Percentiles rank a stretch among this genome's conserved stretches.
These are phyloP conservation scores for Yueomyces sp. DNA, from an alignment of 805 yeast genomes.

Conservation along the genomic window DNA sequence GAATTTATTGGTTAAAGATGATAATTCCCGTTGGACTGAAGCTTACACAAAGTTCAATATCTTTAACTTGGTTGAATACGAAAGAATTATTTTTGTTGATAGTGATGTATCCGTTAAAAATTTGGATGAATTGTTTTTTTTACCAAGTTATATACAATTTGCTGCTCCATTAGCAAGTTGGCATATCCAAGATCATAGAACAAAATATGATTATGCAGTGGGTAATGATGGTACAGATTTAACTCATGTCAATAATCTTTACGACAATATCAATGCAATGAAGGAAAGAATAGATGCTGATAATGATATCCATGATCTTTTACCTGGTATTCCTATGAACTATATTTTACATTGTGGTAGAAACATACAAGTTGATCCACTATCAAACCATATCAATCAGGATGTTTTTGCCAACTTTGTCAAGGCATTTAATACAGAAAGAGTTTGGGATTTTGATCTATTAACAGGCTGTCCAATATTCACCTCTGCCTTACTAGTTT, in stretches of 20 bases:
- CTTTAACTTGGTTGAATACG: slow-evolving; percentile 36
- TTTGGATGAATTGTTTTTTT: slow-evolving; percentile 38
- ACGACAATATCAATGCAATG: slow-evolving; percentile 14
- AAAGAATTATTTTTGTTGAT: slow-evolving; percentile 44
- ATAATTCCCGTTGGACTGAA: slow-evolving; percentile 28
- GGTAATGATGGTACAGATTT: slow-evolving; percentile 8
- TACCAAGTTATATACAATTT: slow-evolving; percentile 32
- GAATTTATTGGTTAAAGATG: slow-evolving; percentile 9
- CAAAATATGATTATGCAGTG: slow-evolving; percentile 9
- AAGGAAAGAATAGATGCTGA: slow-evolving; percentile 9
- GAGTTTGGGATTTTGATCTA: slow-evolving; percentile 8
- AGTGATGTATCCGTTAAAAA: slow-evolving; percentile 36
- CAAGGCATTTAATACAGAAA: slow-evolving; percentile 10
- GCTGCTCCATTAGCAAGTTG: slow-evolving; percentile 36
- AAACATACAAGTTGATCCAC: slow-evolving; percentile 19
- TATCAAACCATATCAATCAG: slow-evolving; percentile 8
- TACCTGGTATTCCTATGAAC: slow-evolving; percentile 26
- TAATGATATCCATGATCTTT: slow-evolving; percentile 24
- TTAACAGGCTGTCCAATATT: slow-evolving; percentile 17
- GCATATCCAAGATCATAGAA: slow-evolving; percentile 19
- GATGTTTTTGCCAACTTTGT: too few relatives aligned
- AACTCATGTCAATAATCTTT: slow-evolving; percentile 8
- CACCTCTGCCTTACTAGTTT: slow-evolving; percentile 42
- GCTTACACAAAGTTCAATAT: slow-evolving; percentile 44
- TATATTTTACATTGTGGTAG: slow-evolving; percentile 10